Conservation (phyloP, 2,329 filamentous ascomycete genomes). For the Endothia cerciana region DNA sequence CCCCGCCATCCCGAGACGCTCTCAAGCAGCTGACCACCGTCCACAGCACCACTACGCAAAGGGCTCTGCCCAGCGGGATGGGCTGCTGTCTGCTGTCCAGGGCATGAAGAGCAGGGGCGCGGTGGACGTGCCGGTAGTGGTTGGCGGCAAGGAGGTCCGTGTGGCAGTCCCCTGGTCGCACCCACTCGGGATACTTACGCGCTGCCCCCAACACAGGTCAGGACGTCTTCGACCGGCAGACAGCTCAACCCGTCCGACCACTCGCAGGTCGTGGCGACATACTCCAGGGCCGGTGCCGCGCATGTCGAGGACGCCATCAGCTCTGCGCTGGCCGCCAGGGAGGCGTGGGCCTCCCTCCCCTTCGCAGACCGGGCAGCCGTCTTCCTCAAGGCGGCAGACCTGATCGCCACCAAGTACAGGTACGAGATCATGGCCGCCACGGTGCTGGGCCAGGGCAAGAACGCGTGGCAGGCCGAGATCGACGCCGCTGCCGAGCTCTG, state of each 20-base stretch:
- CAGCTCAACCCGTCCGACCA: constrained; percentile 88
- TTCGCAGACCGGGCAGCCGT: constrained; percentile 91
- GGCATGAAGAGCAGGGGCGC: constrained; percentile 69
- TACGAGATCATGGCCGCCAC: constrained; percentile 97
- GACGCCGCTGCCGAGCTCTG: constrained; percentile 89
- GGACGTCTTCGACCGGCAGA: constrained; percentile 64
- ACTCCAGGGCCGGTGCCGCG: constrained; percentile 76
- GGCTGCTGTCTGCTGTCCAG: constrained; percentile 74
- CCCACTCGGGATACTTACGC: constrained; percentile 1
- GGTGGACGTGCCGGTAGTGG: constrained; percentile 78
- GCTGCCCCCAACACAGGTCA: constrained; percentile 59
- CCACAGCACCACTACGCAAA: constrained; percentile 84
- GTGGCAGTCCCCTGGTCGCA: background rate
- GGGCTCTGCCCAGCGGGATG: constrained; percentile 77
- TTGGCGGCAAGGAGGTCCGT: constrained; percentile 79
- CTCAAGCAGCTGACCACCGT: constrained; percentile 10
- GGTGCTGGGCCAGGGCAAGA: constrained; percentile 97
- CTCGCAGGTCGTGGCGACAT: constrained; percentile 74
- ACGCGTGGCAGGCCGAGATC: constrained; percentile 99
- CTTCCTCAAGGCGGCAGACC: constrained; percentile 93
- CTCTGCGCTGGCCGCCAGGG: constrained; percentile 82
- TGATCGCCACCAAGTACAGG: constrained; percentile 89
- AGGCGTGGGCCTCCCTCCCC: constrained; percentile 81
- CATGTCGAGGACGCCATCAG: constrained; percentile 83
- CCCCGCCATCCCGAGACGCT: background rate